A percentile compares a stretch with the other conserved stretches of the same genome.
Evolutionary conservation across 169 alveolate genomes (phyloP).

Genomic region (Plasmodium falciparum): DNA sequence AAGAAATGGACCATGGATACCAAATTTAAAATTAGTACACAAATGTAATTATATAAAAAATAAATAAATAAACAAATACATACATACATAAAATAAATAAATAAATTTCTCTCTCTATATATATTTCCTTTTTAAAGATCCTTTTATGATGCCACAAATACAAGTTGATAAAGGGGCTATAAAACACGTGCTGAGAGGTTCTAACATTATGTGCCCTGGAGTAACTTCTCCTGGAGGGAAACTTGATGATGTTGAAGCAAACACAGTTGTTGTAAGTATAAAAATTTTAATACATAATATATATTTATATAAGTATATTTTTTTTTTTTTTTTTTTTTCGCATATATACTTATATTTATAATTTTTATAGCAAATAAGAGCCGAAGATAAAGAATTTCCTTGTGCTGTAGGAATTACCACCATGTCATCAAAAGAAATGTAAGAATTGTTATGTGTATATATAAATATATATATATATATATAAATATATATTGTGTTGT

Average conservation of each 20-base stretch:
- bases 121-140: constrained; percentile 83
- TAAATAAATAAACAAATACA: background rate
- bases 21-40: constrained; percentile 95
- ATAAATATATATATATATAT: too few relatives aligned
- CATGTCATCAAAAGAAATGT: constrained; percentile 95
- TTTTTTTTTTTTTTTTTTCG: background rate
- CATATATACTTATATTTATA: background rate
- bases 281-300: constrained; percentile 1
- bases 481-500: too few relatives aligned
- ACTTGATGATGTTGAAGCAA: constrained; percentile 93
- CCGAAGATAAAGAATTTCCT: constrained; percentile 95
- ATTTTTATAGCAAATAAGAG: constrained; percentile 88
- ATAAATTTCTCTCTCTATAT: background rate
- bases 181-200: constrained; percentile 95
- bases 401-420: constrained; percentile 96
- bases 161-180: constrained; percentile 98
- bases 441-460: constrained; percentile 15
- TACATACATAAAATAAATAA: background rate
- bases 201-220: constrained; percentile 98
- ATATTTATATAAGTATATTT: constrained; percentile 1
- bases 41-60: constrained; percentile 80
- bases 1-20: constrained; percentile 96
- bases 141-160: constrained; percentile 96
- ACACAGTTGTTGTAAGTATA: constrained; percentile 85
- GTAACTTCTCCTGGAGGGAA: constrained; percentile 96